phyloP scores from a whole-genome alignment of 805 yeast genomes.

The Candida ulmi region DNA sequence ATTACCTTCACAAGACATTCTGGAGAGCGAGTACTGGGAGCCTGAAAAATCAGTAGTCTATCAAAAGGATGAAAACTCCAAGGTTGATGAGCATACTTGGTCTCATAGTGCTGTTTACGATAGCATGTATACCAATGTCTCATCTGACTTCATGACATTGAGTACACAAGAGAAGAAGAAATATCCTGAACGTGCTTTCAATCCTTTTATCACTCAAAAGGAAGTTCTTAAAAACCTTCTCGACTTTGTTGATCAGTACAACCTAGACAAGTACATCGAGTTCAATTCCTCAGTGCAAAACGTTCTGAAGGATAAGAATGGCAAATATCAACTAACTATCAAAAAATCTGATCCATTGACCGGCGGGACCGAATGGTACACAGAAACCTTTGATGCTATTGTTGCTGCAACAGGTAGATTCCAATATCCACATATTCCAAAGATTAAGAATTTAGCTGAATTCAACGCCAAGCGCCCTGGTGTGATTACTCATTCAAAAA shows the following conservation, averaged over 20 bases:
- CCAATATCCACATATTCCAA: constrained; percentile 48
- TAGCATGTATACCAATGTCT: constrained; percentile 32
- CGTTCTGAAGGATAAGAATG: constrained; percentile 22
- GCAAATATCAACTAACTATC: constrained; percentile 31
- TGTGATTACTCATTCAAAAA: constrained; percentile 18
- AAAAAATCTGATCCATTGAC: constrained; percentile 15
- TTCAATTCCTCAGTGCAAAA: constrained; percentile 31
- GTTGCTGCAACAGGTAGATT: constrained; percentile 53
- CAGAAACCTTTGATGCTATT: constrained; percentile 46
- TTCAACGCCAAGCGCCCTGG: constrained; percentile 35
- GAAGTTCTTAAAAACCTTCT: constrained; percentile 25
- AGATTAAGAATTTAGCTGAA: constrained; percentile 37
- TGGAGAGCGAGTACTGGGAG: constrained; percentile 24
- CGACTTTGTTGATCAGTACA: constrained; percentile 23
- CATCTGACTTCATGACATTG: constrained; percentile 28
- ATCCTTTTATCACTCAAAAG: constrained; percentile 29
- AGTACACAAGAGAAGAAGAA: constrained; percentile 15
- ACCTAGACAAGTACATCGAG: constrained; percentile 27
- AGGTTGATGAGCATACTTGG: constrained; percentile 29
- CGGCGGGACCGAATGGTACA: constrained; percentile 28
- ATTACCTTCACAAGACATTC: constrained; percentile 17
- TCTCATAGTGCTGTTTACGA: constrained; percentile 28
- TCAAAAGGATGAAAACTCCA: constrained; percentile 12
- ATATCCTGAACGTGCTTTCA: constrained; percentile 20
- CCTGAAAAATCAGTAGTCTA: constrained; percentile 26